Evolutionary conservation across 78 protist genomes (phyloP), one percentile per base, ranked within the genome.

Genomic region (Dictyostelium capitatum): DNA sequence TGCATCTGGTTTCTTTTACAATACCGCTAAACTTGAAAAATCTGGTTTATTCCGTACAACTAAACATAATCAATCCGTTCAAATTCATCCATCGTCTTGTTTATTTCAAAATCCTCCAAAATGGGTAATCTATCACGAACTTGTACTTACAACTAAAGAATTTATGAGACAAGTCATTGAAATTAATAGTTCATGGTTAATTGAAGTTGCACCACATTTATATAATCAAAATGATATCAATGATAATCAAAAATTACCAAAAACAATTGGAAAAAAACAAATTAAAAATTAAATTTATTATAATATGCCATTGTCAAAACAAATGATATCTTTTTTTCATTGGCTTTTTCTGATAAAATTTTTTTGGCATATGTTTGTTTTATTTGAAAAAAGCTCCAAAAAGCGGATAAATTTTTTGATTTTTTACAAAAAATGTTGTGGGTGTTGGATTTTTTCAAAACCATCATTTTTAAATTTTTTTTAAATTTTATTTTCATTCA

Each of bases 191-290:
- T 90, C 79, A 37, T 99, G 99, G 99, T 91, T 99, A 12, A 54
- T 95, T 32, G 99, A 99, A 82, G 94, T 99, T 37, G 99, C 99
- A 28, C 99, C 99, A 23, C 99, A 98, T 67, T 96, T 87, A 82
- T 98, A 98, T 89, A 92, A 73, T 43, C 43, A 37, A 37, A 73
- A 73, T 43, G 79, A 73, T 47, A n/a, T 73, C 7, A n/a, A 46
- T 32, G 79, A 37, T 32, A 73, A 37, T 47, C 50, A 46, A 46
- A 73, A 73, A 47, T 37, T 73, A 73, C 79, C 79, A 30, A 73
- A 73, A 73, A 37, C 20, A 43, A 47, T 46, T 73, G 79, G 79
- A 3, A 73, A 73, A 73, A 20, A 37, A 46, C 79, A 73, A 73
- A 46, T 73, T n/a, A 46, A 37, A 17, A 73, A 73, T 43, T 73